Evolutionary conservation across 495 filamentous ascomycete genomes (phyloP), one percentile per base, ranked within the genome.

Genomic region (Penicillium fimorum): DNA sequence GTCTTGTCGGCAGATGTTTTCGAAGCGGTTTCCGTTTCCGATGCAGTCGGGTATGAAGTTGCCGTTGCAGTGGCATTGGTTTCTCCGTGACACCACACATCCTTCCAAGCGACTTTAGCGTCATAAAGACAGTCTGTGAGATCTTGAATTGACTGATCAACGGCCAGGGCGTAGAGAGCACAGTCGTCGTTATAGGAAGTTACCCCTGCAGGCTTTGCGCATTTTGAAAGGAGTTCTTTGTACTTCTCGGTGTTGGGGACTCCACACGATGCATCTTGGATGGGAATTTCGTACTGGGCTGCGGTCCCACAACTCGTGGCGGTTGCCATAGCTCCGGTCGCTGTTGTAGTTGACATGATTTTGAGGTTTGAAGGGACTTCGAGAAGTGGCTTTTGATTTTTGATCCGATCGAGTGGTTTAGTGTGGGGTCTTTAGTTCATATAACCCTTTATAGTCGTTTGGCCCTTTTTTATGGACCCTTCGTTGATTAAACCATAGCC

Each of bases 61-160:
- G 37, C 79, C 69, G 73, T 41, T 43, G 58, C 53, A 68, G 77
- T 52, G 32, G 71, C 9, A 68, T 75, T 55, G 18, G 55, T 29
- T 9, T 13, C 32, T 10, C 52, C 55, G 59, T 64, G 59, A 54
- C 70, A 51, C 57, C 68, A 58, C 27, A 69, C 58, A 67, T 71
- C 59, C 58, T 61, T 30, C 70, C 70, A 51, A n/a, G 67, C 15
- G 54, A 73, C 54, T 47, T 66, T 55, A 45, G 69, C 62, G 47
- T 67, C 43, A 45, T 63, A 63, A 15, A 66, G 60, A 48, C 64
- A 63, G 37, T 66, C 51, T 11, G 56, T 63, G n/a, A 66, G 57
- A 12, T 59, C 53, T 35, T 66, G 60, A n/a, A 63, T 47, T 13
- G 64, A 50, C 38, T 65, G 62, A 38, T 56, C 59, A 2, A 65